Conservation (phyloP, 495 filamentous ascomycete species). For the Aspergillus mulundensis region DNA sequence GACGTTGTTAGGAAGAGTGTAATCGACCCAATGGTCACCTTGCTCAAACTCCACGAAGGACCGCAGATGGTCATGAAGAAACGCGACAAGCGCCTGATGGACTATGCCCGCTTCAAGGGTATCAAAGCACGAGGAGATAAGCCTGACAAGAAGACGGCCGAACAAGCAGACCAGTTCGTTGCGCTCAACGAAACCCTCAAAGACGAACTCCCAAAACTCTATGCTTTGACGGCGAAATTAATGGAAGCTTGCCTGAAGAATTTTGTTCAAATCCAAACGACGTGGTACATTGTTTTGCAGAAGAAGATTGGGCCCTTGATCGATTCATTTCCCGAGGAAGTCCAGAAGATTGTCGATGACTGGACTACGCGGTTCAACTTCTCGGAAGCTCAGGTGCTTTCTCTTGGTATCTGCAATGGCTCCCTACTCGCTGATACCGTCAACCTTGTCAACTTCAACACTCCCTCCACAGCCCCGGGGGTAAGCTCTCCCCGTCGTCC, state of each 20-base stretch:
- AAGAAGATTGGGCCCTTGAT: slow-evolving; percentile 74
- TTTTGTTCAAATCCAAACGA: slow-evolving; percentile 73
- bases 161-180: slow-evolving; percentile 79
- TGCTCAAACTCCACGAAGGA: slow-evolving; percentile 75
- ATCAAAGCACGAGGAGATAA: slow-evolving; percentile 74
- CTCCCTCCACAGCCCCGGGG: slow-evolving; percentile 41
- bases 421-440: slow-evolving; percentile 49
- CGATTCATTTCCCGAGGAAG: slow-evolving; percentile 61
- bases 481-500: slow-evolving; percentile 40
- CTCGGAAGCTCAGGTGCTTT: slow-evolving; percentile 44
- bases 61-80: slow-evolving; percentile 87
- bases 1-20: slow-evolving; percentile 71
- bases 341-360: slow-evolving; percentile 61
- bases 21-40: slow-evolving; percentile 78
- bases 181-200: slow-evolving; percentile 90
- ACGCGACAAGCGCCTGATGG: slow-evolving; percentile 80
- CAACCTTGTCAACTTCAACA: slow-evolving; percentile 51
- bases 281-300: slow-evolving; percentile 77
- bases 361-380: slow-evolving; percentile 72
- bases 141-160: slow-evolving; percentile 73
- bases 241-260: slow-evolving; percentile 74
- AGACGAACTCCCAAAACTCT: slow-evolving; percentile 86
- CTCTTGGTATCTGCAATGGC: slow-evolving; percentile 57
- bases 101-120: slow-evolving; percentile 79
- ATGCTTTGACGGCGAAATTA: slow-evolving; percentile 68